Evolutionary conservation across 2,329 filamentous ascomycete genomes (phyloP).

Genomic region (Curvularia verruculosa): DNA sequence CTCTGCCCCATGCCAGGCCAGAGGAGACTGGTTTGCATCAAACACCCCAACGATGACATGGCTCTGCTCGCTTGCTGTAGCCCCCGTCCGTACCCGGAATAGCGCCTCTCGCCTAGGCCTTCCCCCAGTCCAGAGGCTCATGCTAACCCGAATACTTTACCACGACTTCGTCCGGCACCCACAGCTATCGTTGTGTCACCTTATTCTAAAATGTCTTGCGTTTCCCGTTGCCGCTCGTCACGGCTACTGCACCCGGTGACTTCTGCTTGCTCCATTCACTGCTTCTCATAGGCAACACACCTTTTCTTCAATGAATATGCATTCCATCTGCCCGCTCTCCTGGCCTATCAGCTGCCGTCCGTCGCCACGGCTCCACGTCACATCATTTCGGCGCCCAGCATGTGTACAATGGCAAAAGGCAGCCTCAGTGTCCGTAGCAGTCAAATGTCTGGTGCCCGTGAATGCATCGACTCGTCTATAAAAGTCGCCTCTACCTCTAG

Average conservation of each 20-base stretch:
- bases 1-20: conserved; percentile 4
- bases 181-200: conserved; percentile 20
- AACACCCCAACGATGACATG: conserved; percentile 15
- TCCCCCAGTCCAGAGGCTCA: not conserved
- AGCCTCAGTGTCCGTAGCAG: conserved; percentile 8
- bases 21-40: conserved; percentile 31
- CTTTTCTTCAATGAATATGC: conserved; percentile 4
- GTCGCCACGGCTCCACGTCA: conserved; percentile 17
- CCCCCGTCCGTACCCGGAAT: conserved; percentile 2
- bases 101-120: conserved; percentile 10
- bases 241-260: conserved; percentile 3
- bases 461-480: conserved; percentile 11
- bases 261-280: conserved; percentile 3
- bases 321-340: not conserved
- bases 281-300: conserved; percentile 7
- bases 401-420: conserved; percentile 13
- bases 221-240: conserved; percentile 8
- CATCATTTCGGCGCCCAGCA: conserved; percentile 8
- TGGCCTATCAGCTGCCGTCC: conserved; percentile 6
- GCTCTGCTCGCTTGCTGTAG: conserved; percentile 7
- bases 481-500: conserved; percentile 6
- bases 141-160: conserved; percentile 1
- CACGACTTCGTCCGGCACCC: conserved; percentile 7
- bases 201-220: not conserved
- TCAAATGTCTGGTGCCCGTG: conserved; percentile 9